Base-by-base conservation (phyloP, 371 early-diverging fungal species). In the Rhizopus arrhizus region DNA sequence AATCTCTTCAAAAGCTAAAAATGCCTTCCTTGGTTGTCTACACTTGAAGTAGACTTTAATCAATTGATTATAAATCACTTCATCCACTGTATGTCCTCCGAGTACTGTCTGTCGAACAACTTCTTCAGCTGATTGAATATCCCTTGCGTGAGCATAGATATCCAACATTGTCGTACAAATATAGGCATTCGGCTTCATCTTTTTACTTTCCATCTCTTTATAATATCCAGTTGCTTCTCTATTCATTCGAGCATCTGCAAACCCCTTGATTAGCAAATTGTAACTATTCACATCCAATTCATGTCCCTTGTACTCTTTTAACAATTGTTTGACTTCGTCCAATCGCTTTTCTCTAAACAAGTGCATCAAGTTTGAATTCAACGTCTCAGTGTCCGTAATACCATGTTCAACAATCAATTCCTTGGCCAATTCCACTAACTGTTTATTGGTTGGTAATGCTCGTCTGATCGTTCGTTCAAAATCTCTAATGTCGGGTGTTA, bases 41-140 rank as follows among this genome's bases (percentile, higher is more conserved):
- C 61, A 51, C 45, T 74, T 71, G 45, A 80, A 73, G 33, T 77
- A 80, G 0, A 77, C 74, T 31, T 75, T 77, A 62, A 80, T 72
- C 13, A 80, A 43, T 42, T 75, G 74, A 38, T 70, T 77, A 46
- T 75, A 80, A 12, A 74, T 38, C 3, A 43, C 1, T 38, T 65
- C 74, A 12, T 80, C 74, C 13, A 69, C 48, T 31, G 45, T 53
- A 31, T 72, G 65, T 16, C 75, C 77, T 5, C 69, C 69, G 10
- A 38, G 29, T 10, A 72, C 52, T 5, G 66, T 69, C 12, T 66
- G 66, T 47, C 65, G 29, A 1, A 80, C 61, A 3, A 75, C 35
- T 12, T 65, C 41, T 46, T 77, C 81, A 1, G 77, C 71, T 9
- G 64, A 51, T 0, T 13, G 58, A 2, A 64, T 59, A 43, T 80